Evolutionary conservation across 371 early-diverging fungal species (phyloP).

Genomic region (Mucor ambiguus): DNA sequence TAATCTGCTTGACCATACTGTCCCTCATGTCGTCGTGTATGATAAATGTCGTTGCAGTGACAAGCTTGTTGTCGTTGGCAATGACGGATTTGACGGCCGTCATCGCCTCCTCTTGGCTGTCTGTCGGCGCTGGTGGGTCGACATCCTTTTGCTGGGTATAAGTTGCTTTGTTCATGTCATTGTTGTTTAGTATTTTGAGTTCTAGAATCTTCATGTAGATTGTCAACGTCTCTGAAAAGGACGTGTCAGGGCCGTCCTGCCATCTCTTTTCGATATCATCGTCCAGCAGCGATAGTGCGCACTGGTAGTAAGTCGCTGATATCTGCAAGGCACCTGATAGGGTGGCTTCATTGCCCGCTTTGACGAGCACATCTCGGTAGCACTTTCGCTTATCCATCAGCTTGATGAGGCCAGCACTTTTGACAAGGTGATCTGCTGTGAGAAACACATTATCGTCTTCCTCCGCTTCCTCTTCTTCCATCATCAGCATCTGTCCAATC

Average conservation of each 20-base stretch:
- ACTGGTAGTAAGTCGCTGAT: slow-evolving; percentile 30
- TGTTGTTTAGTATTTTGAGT: slow-evolving; percentile 27
- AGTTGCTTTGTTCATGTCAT: neutral
- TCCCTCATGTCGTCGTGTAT: neutral
- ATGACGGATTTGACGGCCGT: neutral
- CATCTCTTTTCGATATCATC: slow-evolving; percentile 24
- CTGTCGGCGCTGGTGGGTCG: neutral
- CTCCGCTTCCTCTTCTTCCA: slow-evolving; percentile 20
- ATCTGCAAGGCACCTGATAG: slow-evolving; percentile 41
- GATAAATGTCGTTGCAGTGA: neutral
- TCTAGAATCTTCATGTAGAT: slow-evolving; percentile 40
- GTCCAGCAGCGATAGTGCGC: slow-evolving; percentile 31
- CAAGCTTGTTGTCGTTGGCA: neutral
- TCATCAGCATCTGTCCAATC: slow-evolving; percentile 43
- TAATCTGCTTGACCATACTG: slow-evolving; percentile 27
- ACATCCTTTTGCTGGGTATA: neutral
- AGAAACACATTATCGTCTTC: slow-evolving; percentile 34
- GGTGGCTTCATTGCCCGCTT: slow-evolving; percentile 41
- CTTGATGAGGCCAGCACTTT: slow-evolving; percentile 34
- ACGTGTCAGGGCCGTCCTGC: slow-evolving; percentile 32
- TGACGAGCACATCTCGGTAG: slow-evolving; percentile 33
- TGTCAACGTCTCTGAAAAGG: slow-evolving; percentile 40
- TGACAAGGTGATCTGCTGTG: slow-evolving; percentile 46
- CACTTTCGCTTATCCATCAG: slow-evolving; percentile 17
- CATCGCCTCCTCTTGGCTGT: neutral